Base-by-base conservation (phyloP, 23 red algal genomes). In the Cyanidiococcus yangmingshanensis region DNA sequence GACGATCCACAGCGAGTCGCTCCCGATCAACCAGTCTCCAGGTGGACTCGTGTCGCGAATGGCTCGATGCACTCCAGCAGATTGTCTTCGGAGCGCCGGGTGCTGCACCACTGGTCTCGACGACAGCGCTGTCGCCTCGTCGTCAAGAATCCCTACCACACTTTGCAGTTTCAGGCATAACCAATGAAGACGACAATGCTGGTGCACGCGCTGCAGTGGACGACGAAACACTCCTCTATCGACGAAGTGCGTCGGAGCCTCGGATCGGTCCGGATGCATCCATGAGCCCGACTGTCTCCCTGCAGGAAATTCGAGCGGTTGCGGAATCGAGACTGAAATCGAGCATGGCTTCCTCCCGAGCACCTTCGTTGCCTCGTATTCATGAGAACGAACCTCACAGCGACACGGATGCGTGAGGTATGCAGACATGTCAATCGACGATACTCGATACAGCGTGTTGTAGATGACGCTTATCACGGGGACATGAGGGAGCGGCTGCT, bases 1-100 rank as follows among this genome's bases (percentile, higher is more conserved):
- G 84, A 75, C 12, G 79, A 68, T 58, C 88, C 79, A 0, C 68
- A 54, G 82, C 82, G 38, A 59, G 50, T 17, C 39, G 58, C 40
- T 40, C 76, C 35, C 84, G 81, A 0, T 57, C 82, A 30, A 82
- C 88, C 15, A 57, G 74, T 12, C 59, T 58, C 16, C 79, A 78
- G 76, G 35, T 90, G 25, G 88, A 90, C 0, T 85, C 82, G 32
- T 82, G 82, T 3, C 63, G 63, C 63, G 63, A 71, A 29, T 71
- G 63, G 63, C 63, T 71, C 63, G 63, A 71, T 35, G 63, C 63
- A 35, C 63, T 71, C n/a, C 63, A 71, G n/a, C 63, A 71, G 63
- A 35, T 71, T 7, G 63, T 71, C 7, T 29, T 71, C n/a, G 63
- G 63, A 25, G 27, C n/a, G n/a, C n/a, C 63, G 12, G 63, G 32